Conservation (phyloP, 371 early-diverging fungal species). For the Actinomucor elegans region DNA sequence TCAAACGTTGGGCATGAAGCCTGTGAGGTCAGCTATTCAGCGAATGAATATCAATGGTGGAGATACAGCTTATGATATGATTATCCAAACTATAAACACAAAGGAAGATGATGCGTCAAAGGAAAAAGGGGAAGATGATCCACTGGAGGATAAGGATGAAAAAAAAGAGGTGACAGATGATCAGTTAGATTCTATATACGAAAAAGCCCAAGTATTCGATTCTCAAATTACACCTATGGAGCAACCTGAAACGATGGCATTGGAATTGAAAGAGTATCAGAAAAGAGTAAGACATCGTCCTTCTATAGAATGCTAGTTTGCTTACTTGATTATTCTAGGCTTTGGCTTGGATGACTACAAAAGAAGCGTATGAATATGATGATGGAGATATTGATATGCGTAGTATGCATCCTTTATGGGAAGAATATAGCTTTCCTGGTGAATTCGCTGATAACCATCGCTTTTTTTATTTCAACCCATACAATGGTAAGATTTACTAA, state of each 20-base stretch:
- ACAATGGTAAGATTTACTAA: conserved; percentile 42
- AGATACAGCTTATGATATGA: conserved; percentile 24
- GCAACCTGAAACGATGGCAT: conserved; percentile 46
- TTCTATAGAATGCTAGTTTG: neutral
- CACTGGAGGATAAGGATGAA: conserved; percentile 27
- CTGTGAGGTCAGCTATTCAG: conserved; percentile 38
- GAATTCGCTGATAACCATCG: conserved; percentile 21
- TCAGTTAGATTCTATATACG: conserved; percentile 62
- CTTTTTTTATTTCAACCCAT: conserved; percentile 65
- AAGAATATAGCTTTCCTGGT: conserved; percentile 51
- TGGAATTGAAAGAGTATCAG: conserved; percentile 66
- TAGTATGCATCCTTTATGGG: conserved; percentile 67
- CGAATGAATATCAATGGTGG: conserved; percentile 18
- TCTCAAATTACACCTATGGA: conserved; percentile 52
- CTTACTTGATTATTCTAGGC: conserved; percentile 26
- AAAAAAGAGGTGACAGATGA: conserved; percentile 55
- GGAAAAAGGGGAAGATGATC: neutral
- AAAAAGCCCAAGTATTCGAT: conserved; percentile 60
- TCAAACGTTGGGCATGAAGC: conserved; percentile 35
- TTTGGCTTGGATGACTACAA: conserved; percentile 63
- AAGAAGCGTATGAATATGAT: conserved; percentile 38
- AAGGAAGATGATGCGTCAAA: conserved; percentile 3
- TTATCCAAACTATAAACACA: conserved; percentile 22
- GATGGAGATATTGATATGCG: conserved; percentile 37
- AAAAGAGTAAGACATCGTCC: conserved; percentile 34